Evolutionary conservation across 495 filamentous ascomycete species (phyloP), one percentile per base, ranked within the genome.

Genomic region (Penicillium dipodomyicola): DNA sequence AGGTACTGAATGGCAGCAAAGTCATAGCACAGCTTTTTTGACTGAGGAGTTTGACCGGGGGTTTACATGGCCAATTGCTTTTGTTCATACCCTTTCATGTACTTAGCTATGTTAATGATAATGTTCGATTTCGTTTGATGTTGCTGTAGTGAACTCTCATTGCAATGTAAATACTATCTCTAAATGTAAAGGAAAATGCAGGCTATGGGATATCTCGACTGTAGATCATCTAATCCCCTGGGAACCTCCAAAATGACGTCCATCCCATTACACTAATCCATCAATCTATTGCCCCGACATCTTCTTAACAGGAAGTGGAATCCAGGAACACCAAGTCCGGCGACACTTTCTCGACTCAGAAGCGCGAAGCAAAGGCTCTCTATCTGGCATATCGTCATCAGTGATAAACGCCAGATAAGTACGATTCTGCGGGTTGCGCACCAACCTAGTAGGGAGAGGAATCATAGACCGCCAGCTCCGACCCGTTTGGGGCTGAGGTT

Each of bases 241-340:
- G 8, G 15, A 51, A 41, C 8, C 20, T 20, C 20, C 20, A 20
- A 20, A 20, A 1, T 20, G 33, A 65, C 15, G 4, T 67, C 62
- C 51, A 64, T 20, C 14, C 59, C 58, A 15, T 7, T 2, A 39
- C 15, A 8, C 15, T 39, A 39, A 7, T 39, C n/a, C 6, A 17
- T 62, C 17, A 17, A 52, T 30, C 32, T 41, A 40, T 27, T 17
- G 15, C 15, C n/a, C 22, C 9, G 9, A 10, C 15, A 27, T 3
- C 15, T 11, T 22, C 22, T n/a, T 40, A 2, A 33, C 29, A 22
- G 37, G 52, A 20, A 56, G 11, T 9, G 60, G 56, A 23, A 59
- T 48, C 17, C 11, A 35, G 37, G 60, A 62, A 2, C 27, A 46
- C 41, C 25, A 23, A 23, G 15, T 15, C 12, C 14, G 35, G 17